These are phyloP conservation scores for Colletotrichum camelliae DNA, from an alignment of 2,329 filamentous ascomycete genomes.

Conservation along the genomic window DNA sequence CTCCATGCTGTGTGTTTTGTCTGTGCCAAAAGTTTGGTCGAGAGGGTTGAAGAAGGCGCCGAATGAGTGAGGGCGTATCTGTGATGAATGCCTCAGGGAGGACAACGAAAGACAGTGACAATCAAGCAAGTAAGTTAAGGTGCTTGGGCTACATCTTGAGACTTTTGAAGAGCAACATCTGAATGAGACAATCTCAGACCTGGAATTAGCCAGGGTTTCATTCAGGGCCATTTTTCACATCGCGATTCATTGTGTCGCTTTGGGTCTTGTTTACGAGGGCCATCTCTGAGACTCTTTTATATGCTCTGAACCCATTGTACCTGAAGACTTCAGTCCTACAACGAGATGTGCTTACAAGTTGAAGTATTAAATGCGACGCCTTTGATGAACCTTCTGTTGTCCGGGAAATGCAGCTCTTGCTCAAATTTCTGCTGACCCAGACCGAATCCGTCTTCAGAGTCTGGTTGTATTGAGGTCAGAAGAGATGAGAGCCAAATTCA, in stretches of 20 bases:
- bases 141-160: background rate
- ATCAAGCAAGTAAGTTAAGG: rapidly evolving
- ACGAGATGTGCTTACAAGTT: background rate
- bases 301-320: rapidly evolving
- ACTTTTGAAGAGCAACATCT: rapidly evolving
- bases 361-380: background rate
- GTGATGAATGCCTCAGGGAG: background rate
- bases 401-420: background rate
- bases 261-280: background rate
- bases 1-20: background rate
- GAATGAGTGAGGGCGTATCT: background rate
- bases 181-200: background rate
- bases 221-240: no score
- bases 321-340: background rate
- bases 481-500: background rate
- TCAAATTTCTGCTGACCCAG: no score
- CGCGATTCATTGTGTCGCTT: background rate
- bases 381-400: background rate
- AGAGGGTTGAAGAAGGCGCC: background rate
- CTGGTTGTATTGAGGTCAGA: no score
- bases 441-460: no score
- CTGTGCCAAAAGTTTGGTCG: background rate
- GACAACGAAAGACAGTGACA: rapidly evolving
- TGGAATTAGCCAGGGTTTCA: background rate
- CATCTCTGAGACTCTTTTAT: background rate